Base-by-base conservation (phyloP, 2,329 filamentous ascomycete genomes). In the Aureobasidium zeae region DNA sequence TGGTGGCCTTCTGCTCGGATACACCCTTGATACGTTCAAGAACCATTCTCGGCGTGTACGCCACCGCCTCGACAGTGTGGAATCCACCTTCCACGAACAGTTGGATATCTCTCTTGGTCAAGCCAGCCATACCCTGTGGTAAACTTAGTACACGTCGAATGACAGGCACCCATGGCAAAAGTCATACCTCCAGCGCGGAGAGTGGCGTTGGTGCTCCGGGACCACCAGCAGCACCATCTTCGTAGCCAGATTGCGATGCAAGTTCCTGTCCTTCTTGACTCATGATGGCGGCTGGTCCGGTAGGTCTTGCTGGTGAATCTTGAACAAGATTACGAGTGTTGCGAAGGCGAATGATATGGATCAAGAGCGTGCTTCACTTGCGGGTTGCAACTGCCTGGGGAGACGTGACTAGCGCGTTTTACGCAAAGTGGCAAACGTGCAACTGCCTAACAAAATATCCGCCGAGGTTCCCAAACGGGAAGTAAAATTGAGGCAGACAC, bases 1-100 rank as follows among this genome's bases (percentile, higher is more conserved):
- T 96, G 24, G 77, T 80, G 2, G 93, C 91, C 62, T 98, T 98
- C 58, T 93, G 84, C 65, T 96, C 89, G 1, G 91, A 98, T 24
- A 98, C 94, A 46, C 91, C 91, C 63, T 96, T 98, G 65, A 98
- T 89, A 62, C 93, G 86, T 63, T 98, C 89, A 13, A 98, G 69
- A 45, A 82, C 70, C 57, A 89, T 78, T 54, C 74, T 75, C 15
- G 79, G 77, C 42, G 91, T 96, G 61, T 98, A 98, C 37, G 91
- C 91, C 48, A 98, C 83, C 2, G 88, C 82, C 64, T 98, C 91
- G 26, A 98, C 87, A 0, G 91, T 98, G 61, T 96, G 86, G 63
- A 80, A 96, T 4, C 91, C 91, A 28, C 85, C 88, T 57, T 96
- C 89, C 13, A 93, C 71, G 16, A 98, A 78, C 28, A 95, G 71